Evolutionary conservation across 2,329 filamentous ascomycete genomes (phyloP).

Genomic region (Sporothrix inflata): DNA sequence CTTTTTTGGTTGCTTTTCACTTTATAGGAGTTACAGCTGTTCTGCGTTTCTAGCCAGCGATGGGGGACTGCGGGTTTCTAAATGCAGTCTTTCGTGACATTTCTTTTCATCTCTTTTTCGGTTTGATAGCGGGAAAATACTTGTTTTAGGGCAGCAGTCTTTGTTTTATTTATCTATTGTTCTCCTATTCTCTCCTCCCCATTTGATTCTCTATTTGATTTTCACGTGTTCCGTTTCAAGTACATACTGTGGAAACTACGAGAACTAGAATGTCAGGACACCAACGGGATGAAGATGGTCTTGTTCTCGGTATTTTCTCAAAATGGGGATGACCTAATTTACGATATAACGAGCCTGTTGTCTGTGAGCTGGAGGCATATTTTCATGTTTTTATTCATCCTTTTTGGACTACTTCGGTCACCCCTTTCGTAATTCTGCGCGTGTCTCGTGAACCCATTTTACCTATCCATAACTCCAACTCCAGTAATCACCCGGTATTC

Average conservation of each 20-base stretch:
- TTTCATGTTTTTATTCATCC: not conserved
- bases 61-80: not conserved
- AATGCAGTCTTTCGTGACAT: not conserved
- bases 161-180: no score
- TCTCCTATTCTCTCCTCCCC: no score
- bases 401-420: not conserved
- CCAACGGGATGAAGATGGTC: no score
- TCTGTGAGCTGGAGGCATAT: not conserved
- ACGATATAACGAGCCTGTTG: no score
- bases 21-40: not conserved
- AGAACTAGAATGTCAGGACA: no score
- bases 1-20: not conserved
- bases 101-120: not conserved
- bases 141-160: no score
- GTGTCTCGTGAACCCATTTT: not conserved
- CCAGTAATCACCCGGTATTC: not conserved
- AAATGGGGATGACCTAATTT: no score
- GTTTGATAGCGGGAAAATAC: no score
- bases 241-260: no score
- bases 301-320: no score
- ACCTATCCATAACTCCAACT: not conserved
- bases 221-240: no score
- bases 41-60: not conserved
- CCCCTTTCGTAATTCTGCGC: not conserved
- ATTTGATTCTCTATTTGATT: no score